Base-by-base conservation (phyloP, 768 basidiomycete species). In the Calocybe gangraenosa region DNA sequence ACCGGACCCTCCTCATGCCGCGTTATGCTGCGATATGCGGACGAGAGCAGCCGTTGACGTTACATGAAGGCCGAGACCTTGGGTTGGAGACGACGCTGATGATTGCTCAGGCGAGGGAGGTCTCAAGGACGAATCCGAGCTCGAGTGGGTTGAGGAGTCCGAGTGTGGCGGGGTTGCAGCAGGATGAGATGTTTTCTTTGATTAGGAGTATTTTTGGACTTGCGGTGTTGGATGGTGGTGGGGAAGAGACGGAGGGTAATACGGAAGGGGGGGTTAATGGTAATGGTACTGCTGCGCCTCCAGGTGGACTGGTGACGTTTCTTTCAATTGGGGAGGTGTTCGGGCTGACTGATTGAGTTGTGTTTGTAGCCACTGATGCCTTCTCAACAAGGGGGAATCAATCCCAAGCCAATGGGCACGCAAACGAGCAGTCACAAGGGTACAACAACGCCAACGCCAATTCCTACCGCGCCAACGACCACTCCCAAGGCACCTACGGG, bases 21-120 rank as follows among this genome's bases (percentile, higher is more conserved):
- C 71, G 81, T 0, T 87, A 84, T 43, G 65, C 73, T 0, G 60
- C 70, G 0, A 66, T 89, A 0, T 79, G 78, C 39, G 62, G 64
- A 5, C 73, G 82, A 7, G 66, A 69, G 1, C 70, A 67, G 0
- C 71, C 79, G 0, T 66, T 85, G 4, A 69, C 70, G 0, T 57
- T 79, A 4, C 69, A 74, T 5, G 89, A 89, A 44, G 78, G 74
- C 3, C 58, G 60, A n/a, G 58, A 60, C 18, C 62, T 91, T 15
- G 80, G 81, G 0, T 58, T 79, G 52, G 73, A 78, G 7, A 76
- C 75, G 0, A 64, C 78, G 0, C 58, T 83, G 5, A 65, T 65
- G 21, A 62, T 87, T 11, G 73, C 73, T 0, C 58, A 61, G 0
- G 73, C 76, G 0, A 69, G 84, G 0, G 84, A 87, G 51, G 52